phyloP scores from a whole-genome alignment of 2,329 filamentous ascomycete genomes.

The Apiospora malaysiana region DNA sequence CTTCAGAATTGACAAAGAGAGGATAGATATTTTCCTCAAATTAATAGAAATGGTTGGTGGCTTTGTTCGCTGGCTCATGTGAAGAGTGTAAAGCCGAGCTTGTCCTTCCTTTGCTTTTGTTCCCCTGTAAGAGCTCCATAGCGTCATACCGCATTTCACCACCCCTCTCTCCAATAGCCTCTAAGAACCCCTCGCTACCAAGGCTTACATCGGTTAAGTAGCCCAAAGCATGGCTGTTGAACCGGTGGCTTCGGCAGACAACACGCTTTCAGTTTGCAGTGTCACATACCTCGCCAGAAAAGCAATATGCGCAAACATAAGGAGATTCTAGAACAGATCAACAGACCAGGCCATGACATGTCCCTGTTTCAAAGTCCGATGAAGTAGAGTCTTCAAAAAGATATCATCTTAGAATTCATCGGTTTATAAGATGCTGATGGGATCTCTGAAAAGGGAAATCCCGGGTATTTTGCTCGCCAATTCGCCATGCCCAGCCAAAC shows the following conservation, averaged over 20 bases:
- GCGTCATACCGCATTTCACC: slow-evolving; percentile 21
- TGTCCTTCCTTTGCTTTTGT: slow-evolving; percentile 1
- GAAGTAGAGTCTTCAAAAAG: background rate
- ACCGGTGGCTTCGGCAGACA: slow-evolving; percentile 1
- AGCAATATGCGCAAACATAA: background rate
- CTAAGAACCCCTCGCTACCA: slow-evolving; percentile 17
- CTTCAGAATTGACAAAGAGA: background rate
- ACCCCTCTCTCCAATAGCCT: slow-evolving; percentile 12
- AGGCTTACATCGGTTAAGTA: slow-evolving; percentile 19
- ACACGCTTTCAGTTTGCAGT: background rate
- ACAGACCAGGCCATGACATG: background rate
- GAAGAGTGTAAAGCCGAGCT: slow-evolving; percentile 9
- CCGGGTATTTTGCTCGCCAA: slow-evolving; percentile 23
- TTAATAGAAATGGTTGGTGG: background rate
- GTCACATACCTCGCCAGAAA: background rate
- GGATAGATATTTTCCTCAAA: background rate
- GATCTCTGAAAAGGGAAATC: slow-evolving; percentile 15
- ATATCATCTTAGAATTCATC: slow-evolving; percentile 7
- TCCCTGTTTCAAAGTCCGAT: background rate
- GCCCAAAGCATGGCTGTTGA: slow-evolving; percentile 8
- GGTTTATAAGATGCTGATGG: slow-evolving; percentile 9
- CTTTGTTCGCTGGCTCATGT: slow-evolving; percentile 1
- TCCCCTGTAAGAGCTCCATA: slow-evolving; percentile 13
- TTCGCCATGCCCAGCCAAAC: slow-evolving; percentile 19
- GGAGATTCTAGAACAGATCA: background rate